Evolutionary conservation across 2,329 filamentous ascomycete genomes (phyloP).

Genomic region (Madurella fahalii): DNA sequence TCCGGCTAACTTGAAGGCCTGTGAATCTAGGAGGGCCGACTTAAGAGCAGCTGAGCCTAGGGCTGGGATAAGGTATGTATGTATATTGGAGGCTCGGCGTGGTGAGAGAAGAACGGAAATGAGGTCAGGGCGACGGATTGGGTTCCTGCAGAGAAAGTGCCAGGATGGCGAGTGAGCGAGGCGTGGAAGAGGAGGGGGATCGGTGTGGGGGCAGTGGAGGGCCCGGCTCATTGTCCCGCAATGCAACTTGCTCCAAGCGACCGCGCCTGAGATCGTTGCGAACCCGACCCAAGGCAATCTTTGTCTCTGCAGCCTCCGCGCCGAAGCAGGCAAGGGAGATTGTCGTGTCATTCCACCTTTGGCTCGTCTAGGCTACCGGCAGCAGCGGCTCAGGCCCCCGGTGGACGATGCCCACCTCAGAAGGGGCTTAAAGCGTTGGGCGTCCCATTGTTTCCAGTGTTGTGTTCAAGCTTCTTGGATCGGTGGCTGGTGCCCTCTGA

Average conservation of each 20-base stretch:
- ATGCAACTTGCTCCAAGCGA: not conserved
- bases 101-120: not conserved
- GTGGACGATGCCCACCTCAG: no score
- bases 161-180: slow-evolving; percentile 1
- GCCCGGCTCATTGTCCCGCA: not conserved
- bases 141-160: slow-evolving; percentile 1
- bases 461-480: no score
- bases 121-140: slow-evolving; percentile 1
- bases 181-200: not conserved
- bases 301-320: not conserved
- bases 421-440: no score
- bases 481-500: no score
- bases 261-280: not conserved
- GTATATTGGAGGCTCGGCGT: not conserved
- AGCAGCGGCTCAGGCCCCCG: no score
- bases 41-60: not conserved
- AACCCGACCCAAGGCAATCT: not conserved
- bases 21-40: no score
- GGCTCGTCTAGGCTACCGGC: no score
- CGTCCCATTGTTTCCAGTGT: no score
- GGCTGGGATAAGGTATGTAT: no score
- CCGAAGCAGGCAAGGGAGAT: not conserved
- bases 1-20: not conserved
- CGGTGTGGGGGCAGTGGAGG: not conserved
- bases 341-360: not conserved